Percentiles rank a stretch among this genome's conserved stretches.
Conservation (phyloP, 2,329 filamentous ascomycete species). For the Ophiocordyceps polyrhachis-furcata region DNA sequence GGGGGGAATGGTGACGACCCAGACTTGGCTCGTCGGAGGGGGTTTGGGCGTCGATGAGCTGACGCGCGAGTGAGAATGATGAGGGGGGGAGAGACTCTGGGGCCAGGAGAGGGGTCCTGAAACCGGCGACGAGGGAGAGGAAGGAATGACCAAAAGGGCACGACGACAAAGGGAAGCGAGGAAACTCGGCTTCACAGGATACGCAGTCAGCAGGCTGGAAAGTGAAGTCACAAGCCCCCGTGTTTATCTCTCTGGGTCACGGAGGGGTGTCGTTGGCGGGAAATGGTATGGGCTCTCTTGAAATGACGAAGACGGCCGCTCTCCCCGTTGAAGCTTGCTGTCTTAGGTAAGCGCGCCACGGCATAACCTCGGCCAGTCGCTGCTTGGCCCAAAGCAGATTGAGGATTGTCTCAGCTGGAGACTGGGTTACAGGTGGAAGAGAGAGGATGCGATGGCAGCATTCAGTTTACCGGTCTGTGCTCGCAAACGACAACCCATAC, state of each 20-base stretch:
- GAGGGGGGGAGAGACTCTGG: neutral
- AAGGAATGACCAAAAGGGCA: neutral
- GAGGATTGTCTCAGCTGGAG: neutral
- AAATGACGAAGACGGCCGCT: constrained; percentile 1
- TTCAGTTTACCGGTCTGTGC: neutral
- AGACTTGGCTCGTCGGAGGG: constrained; percentile 1
- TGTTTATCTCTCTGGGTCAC: neutral
- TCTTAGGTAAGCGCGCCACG: neutral
- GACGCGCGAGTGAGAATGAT: neutral
- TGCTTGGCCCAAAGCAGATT: neutral
- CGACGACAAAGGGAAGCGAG: neutral
- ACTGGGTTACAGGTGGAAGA: neutral
- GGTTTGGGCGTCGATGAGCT: constrained; percentile 2
- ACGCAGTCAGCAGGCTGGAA: neutral
- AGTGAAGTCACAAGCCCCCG: neutral
- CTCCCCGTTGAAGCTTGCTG: neutral
- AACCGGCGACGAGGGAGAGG: neutral
- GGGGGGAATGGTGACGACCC: constrained; percentile 37
- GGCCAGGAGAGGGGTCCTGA: neutral
- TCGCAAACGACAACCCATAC: neutral
- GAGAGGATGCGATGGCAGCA: neutral
- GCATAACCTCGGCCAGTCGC: neutral
- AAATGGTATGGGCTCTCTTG: neutral
- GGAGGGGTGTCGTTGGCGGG: neutral
- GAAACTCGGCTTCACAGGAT: neutral